Conservation (phyloP, 1,284 basidiomycete species). For the Stereum hirsutum region DNA sequence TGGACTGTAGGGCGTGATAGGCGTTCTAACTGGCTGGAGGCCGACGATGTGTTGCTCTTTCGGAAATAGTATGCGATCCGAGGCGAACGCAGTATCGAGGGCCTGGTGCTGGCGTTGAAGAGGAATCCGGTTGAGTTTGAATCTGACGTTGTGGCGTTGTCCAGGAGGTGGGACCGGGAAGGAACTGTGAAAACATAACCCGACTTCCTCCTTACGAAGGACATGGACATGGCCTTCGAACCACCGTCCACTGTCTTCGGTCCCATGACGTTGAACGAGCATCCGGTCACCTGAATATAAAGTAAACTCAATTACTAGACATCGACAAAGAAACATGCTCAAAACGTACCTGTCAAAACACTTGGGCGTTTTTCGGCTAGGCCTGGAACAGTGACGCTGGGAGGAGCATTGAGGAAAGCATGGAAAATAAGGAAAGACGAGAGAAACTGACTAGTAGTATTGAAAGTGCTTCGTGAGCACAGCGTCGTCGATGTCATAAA, state of each 20-base stretch:
- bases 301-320: background rate
- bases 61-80: slow-evolving; percentile 35
- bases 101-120: slow-evolving; percentile 50
- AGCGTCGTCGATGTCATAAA: slow-evolving; percentile 42
- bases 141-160: slow-evolving; percentile 36
- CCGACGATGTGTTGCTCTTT: slow-evolving; percentile 17
- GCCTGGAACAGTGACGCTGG: slow-evolving; percentile 36
- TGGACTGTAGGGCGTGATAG: slow-evolving; percentile 27
- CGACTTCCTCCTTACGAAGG: slow-evolving; percentile 40
- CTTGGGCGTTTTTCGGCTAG: slow-evolving; percentile 59
- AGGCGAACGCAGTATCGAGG: slow-evolving; percentile 30
- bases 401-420: background rate
- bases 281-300: slow-evolving; percentile 38
- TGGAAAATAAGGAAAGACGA: slow-evolving; percentile 1
- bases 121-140: slow-evolving; percentile 45
- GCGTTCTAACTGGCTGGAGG: slow-evolving; percentile 7
- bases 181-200: slow-evolving; percentile 37
- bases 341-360: slow-evolving; percentile 42
- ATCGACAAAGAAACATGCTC: background rate
- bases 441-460: slow-evolving; percentile 34
- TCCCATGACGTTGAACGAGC: slow-evolving; percentile 32
- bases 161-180: slow-evolving; percentile 25
- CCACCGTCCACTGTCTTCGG: slow-evolving; percentile 32
- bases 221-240: slow-evolving; percentile 50
- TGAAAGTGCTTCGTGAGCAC: slow-evolving; percentile 22